A percentile compares a stretch with the other conserved stretches of the same genome.
Conservation (phyloP, 306 rosid species). For the Citrullus amarus region DNA sequence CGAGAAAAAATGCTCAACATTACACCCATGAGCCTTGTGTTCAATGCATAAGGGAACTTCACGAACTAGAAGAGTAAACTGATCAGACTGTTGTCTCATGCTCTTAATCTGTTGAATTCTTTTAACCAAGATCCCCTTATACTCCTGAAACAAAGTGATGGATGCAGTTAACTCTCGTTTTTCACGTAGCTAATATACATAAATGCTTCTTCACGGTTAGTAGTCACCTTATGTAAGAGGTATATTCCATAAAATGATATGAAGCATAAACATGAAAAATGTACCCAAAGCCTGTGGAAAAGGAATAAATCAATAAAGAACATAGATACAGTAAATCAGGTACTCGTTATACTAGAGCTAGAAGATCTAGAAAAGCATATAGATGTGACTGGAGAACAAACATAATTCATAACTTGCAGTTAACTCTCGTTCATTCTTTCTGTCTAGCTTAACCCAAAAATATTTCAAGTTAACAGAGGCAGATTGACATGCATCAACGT, state of each 20-base stretch:
- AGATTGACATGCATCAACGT: not conserved
- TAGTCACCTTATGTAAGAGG: slow-evolving; percentile 63
- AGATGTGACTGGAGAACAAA: not conserved
- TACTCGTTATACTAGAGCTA: slow-evolving; percentile 13
- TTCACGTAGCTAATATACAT: slow-evolving; percentile 12
- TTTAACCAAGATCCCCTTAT: slow-evolving; percentile 47
- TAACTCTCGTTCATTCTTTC: not conserved
- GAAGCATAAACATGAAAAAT: slow-evolving; percentile 67
- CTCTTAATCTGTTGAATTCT: slow-evolving; percentile 51
- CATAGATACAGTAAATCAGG: slow-evolving; percentile 7
- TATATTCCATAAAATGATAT: slow-evolving; percentile 69
- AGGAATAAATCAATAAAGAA: not conserved
- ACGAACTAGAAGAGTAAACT: slow-evolving; percentile 59
- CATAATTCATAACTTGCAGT: no score
- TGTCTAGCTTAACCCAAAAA: not conserved
- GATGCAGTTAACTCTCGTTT: slow-evolving; percentile 13
- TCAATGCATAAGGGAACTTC: slow-evolving; percentile 70
- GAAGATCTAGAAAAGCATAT: not conserved
- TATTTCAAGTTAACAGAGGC: not conserved
- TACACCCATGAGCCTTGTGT: slow-evolving; percentile 52
- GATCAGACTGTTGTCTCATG: slow-evolving; percentile 58
- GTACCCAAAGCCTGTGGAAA: slow-evolving; percentile 85
- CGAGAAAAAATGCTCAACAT: slow-evolving; percentile 64
- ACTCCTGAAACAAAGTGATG: slow-evolving; percentile 48
- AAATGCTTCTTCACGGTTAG: slow-evolving; percentile 8